Conservation (phyloP, 352 stramenopile genomes). For the Phytopythium ostracodes region DNA sequence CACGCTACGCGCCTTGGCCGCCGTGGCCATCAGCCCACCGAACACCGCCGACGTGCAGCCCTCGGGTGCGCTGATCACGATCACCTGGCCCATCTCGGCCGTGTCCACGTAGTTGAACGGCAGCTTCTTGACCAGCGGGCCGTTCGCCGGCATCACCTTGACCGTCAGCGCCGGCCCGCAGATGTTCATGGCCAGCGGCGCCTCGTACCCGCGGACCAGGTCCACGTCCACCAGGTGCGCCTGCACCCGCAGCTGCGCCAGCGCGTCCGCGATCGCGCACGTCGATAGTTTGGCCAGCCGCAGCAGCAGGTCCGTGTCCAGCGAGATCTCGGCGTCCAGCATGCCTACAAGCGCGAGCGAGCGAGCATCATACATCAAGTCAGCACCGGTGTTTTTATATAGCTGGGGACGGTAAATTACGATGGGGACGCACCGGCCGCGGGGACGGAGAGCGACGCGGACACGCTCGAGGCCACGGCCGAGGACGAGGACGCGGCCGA, state of each 20-base stretch:
- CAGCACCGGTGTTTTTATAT: constrained; percentile 1
- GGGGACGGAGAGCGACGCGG: constrained; percentile 15
- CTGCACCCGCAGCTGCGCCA: constrained; percentile 74
- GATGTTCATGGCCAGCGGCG: constrained; percentile 62
- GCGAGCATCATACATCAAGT: too few species aligned
- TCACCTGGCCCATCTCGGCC: constrained; percentile 65
- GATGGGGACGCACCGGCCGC: constrained; percentile 18
- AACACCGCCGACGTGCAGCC: constrained; percentile 59
- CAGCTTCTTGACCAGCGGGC: constrained; percentile 50
- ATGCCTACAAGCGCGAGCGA: constrained; percentile 38
- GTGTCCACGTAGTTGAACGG: constrained; percentile 81
- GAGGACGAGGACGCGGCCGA: background rate
- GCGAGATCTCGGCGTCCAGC: constrained; percentile 41
- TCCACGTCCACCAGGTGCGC: constrained; percentile 74
- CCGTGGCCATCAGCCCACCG: constrained; percentile 64
- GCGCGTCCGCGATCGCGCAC: constrained; percentile 74
- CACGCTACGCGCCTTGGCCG: constrained; percentile 60
- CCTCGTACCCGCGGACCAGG: constrained; percentile 55
- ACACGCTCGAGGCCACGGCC: constrained; percentile 8
- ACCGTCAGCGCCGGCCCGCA: constrained; percentile 72
- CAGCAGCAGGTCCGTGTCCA: constrained; percentile 61
- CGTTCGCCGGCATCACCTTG: constrained; percentile 67
- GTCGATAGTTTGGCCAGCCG: constrained; percentile 74
- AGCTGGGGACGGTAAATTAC: too few species aligned
- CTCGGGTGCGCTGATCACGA: constrained; percentile 68